These are phyloP conservation scores for Spathaspora arborariae DNA, from an alignment of 805 yeast species.

Conservation along the genomic window DNA sequence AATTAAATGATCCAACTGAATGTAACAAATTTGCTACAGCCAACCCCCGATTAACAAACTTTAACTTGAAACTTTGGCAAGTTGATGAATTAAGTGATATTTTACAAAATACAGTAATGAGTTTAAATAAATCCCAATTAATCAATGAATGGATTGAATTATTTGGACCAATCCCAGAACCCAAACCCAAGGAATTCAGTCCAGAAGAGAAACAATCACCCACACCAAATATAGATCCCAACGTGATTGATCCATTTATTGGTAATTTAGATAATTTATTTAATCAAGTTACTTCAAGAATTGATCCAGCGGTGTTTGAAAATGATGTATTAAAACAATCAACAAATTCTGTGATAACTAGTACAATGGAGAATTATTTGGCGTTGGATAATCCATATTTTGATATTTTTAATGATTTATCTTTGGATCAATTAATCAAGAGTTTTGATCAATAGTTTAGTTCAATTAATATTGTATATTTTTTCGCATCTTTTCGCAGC, in stretches of 20 bases:
- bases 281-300: constrained; percentile 2
- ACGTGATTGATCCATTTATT: neutral
- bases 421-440: constrained; percentile 3
- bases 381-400: constrained; percentile 11
- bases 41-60: neutral
- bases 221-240: neutral
- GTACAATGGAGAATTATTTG: constrained; percentile 9
- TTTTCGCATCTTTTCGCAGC: neutral
- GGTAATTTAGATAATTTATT: constrained; percentile 2
- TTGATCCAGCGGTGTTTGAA: constrained; percentile 3
- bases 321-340: neutral
- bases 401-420: constrained; percentile 8
- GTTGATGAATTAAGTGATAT: constrained; percentile 1
- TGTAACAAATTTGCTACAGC: neutral
- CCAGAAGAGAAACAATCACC: neutral
- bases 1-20: constrained; percentile 4
- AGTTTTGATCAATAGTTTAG: constrained; percentile 2
- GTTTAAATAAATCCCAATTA: neutral
- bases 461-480: neutral
- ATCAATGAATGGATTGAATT: constrained; percentile 3
- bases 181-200: neutral
- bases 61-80: constrained; percentile 2
- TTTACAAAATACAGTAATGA: neutral
- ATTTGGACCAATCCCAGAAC: constrained; percentile 1
- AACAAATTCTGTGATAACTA: neutral